phyloP scores from a whole-genome alignment of 1,139 yeast genomes.

The Suhomyces guaymorum region DNA sequence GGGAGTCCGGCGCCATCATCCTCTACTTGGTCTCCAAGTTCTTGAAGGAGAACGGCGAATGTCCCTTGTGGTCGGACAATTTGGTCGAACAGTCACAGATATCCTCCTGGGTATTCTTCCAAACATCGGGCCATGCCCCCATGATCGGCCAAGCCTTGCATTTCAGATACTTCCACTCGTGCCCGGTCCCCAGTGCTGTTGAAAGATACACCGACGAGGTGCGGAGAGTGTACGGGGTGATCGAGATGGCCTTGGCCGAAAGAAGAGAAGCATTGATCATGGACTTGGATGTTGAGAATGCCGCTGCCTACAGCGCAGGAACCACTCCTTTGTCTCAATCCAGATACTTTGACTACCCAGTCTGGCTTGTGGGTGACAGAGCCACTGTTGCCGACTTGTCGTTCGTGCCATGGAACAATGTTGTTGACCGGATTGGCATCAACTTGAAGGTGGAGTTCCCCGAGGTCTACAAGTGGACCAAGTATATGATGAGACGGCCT shows the following conservation, averaged over 20 bases:
- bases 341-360: slow-evolving; percentile 87
- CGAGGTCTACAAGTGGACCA: slow-evolving; percentile 95
- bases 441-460: slow-evolving; percentile 87
- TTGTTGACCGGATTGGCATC: slow-evolving; percentile 89
- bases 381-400: slow-evolving; percentile 90
- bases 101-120: slow-evolving; percentile 88
- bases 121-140: slow-evolving; percentile 95
- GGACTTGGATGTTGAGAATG: slow-evolving; percentile 87
- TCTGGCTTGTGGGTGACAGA: slow-evolving; percentile 91
- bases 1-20: slow-evolving; percentile 95
- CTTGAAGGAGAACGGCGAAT: slow-evolving; percentile 68
- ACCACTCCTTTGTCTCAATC: slow-evolving; percentile 85
- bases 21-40: slow-evolving; percentile 71
- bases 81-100: slow-evolving; percentile 84
- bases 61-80: slow-evolving; percentile 80
- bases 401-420: slow-evolving; percentile 96
- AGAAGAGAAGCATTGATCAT: slow-evolving; percentile 85
- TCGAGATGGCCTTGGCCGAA: slow-evolving; percentile 94
- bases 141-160: slow-evolving; percentile 98
- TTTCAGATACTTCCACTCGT: slow-evolving; percentile 87
- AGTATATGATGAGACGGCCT: slow-evolving; percentile 86
- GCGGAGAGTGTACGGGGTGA: slow-evolving; percentile 87
- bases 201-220: slow-evolving; percentile 93
- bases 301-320: slow-evolving; percentile 86
- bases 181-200: slow-evolving; percentile 84